A percentile compares a stretch with the other conserved stretches of the same genome.
These are phyloP conservation scores for Hsuehochloa calcarea DNA, from an alignment of 176 grass and related monocot species.

Conservation along the genomic window DNA sequence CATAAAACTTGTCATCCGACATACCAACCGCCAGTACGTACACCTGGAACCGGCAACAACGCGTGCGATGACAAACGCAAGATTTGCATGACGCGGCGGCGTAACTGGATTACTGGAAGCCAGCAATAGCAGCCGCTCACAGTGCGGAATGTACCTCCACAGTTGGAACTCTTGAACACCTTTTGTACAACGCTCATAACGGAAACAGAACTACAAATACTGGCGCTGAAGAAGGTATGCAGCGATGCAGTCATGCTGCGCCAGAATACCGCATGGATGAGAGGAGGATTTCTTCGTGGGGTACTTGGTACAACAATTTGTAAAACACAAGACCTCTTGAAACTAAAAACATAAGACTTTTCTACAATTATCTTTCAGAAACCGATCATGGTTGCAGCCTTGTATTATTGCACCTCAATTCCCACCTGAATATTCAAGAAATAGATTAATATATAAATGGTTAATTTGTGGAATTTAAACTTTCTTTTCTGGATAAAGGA, in stretches of 20 bases:
- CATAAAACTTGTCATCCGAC: background rate
- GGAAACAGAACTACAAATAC: background rate
- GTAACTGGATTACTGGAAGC: background rate
- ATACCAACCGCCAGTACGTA: background rate
- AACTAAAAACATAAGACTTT: slow-evolving; percentile 26
- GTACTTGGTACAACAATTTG: slow-evolving; percentile 30
- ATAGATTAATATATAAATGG: background rate
- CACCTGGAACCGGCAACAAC: background rate
- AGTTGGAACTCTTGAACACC: background rate
- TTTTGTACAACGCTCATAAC: slow-evolving; percentile 25
- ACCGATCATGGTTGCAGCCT: slow-evolving; percentile 24
- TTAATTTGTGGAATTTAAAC: background rate
- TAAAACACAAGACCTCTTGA: slow-evolving; percentile 40
- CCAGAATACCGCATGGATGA: background rate
- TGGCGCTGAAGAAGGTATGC: background rate
- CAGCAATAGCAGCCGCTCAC: background rate
- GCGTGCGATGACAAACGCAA: background rate
- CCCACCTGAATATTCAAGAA: slow-evolving; percentile 21
- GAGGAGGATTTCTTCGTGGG: slow-evolving; percentile 9
- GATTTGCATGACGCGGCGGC: background rate
- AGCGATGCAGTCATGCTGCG: background rate
- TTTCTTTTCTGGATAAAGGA: background rate
- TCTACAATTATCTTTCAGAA: slow-evolving; percentile 31
- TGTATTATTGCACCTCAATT: slow-evolving; percentile 36
- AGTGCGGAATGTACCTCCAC: background rate